phyloP scores from a whole-genome alignment of 2,329 filamentous ascomycete species.

The Whalleya microplaca region DNA sequence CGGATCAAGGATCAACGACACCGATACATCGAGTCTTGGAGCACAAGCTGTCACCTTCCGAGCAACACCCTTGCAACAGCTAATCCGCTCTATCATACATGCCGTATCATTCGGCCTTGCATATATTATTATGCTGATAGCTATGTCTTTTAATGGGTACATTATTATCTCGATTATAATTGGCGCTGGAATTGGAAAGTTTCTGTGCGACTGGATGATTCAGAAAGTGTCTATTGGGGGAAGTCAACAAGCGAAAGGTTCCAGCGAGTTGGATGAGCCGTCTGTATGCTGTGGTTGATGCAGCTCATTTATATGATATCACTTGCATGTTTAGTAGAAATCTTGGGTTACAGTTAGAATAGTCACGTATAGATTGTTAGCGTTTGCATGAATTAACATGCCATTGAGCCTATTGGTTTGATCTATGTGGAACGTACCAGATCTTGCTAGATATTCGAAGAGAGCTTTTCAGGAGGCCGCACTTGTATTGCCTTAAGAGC shows the following conservation, averaged over 20 bases:
- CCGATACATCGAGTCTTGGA: slow-evolving; percentile 14
- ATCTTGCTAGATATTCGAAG: no score
- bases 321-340: not conserved
- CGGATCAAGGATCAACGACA: slow-evolving; percentile 15
- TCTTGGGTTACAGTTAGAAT: not conserved
- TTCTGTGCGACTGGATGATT: slow-evolving; percentile 58
- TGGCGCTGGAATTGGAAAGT: slow-evolving; percentile 56
- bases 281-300: slow-evolving; percentile 50
- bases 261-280: slow-evolving; percentile 47
- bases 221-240: slow-evolving; percentile 43
- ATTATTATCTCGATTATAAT: slow-evolving; percentile 50
- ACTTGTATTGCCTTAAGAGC: no score
- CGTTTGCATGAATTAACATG: not conserved
- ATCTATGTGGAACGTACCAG: no score
- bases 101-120: slow-evolving; percentile 46
- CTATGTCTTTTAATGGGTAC: slow-evolving; percentile 52
- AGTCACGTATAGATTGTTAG: not conserved
- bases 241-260: slow-evolving; percentile 25
- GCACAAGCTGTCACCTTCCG: slow-evolving; percentile 40
- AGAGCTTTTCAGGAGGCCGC: no score
- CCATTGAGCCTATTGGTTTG: not conserved
- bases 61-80: slow-evolving; percentile 45
- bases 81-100: slow-evolving; percentile 44
- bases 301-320: slow-evolving; percentile 15
- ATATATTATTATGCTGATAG: slow-evolving; percentile 50